Conservation (phyloP, 2,329 filamentous ascomycete genomes). For the Trichophyton verrucosum region DNA sequence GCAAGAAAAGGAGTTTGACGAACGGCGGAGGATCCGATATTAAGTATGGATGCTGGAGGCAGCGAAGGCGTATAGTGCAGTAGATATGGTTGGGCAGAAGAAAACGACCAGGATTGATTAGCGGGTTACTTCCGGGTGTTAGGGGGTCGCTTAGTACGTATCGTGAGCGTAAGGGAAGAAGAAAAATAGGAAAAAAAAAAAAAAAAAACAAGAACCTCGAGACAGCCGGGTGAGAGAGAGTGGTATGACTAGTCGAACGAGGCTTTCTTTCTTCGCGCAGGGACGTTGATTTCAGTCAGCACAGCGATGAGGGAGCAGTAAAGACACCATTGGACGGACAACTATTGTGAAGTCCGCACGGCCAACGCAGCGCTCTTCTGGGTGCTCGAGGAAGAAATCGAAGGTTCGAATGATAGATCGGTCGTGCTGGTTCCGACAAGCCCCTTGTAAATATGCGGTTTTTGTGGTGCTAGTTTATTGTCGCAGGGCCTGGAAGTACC, state of each 20-base stretch:
- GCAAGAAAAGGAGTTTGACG: neutral
- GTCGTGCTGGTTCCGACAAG: neutral
- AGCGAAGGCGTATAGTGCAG: neutral
- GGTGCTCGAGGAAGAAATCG: neutral
- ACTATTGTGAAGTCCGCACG: neutral
- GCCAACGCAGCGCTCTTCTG: neutral
- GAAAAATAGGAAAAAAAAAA: neutral
- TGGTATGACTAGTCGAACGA: neutral
- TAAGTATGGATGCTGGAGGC: neutral
- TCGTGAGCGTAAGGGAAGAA: neutral
- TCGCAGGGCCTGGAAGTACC: conserved; percentile 1
- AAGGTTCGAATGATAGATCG: neutral
- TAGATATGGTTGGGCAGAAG: conserved; percentile 1
- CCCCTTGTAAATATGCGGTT: conserved; percentile 2
- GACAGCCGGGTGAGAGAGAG: neutral
- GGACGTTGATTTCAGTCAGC: neutral
- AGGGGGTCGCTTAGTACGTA: neutral
- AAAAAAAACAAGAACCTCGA: neutral
- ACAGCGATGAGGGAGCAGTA: neutral
- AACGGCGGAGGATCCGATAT: neutral
- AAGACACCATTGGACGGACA: neutral
- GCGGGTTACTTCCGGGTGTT: conserved; percentile 4
- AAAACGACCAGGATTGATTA: neutral
- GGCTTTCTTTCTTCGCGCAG: neutral
- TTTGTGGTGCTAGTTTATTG: neutral